Evolutionary conservation across 2,329 filamentous ascomycete genomes (phyloP).

Genomic region (Chrysosphaeria jannelii): DNA sequence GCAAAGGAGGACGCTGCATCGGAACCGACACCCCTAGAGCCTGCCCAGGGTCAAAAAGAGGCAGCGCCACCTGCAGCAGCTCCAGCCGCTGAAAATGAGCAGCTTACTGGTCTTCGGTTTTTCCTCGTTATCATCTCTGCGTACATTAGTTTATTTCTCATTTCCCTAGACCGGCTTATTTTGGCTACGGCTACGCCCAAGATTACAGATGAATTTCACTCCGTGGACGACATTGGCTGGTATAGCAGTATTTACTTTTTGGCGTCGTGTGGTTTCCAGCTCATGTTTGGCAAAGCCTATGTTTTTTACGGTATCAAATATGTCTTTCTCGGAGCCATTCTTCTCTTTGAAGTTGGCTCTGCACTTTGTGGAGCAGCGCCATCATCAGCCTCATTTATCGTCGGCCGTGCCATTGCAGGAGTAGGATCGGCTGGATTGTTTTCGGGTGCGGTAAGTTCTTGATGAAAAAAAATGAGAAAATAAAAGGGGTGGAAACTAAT

Average conservation of each 20-base stretch:
- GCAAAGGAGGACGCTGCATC: no score
- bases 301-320: conserved; percentile 21
- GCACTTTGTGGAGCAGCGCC: conserved; percentile 19
- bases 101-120: no score
- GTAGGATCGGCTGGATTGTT: conserved; percentile 14
- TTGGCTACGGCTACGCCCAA: conserved; percentile 25
- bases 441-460: conserved; percentile 10
- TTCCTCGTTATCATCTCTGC: no score
- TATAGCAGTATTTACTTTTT: conserved; percentile 25
- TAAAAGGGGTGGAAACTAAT: no score
- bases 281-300: conserved; percentile 16
- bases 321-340: conserved; percentile 16
- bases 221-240: conserved; percentile 24
- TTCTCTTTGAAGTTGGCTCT: conserved; percentile 23
- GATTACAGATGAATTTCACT: conserved; percentile 21
- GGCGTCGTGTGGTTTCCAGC: conserved; percentile 15
- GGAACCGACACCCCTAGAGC: no score
- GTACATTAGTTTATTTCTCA: no score
- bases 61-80: no score
- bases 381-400: conserved; percentile 17
- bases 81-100: no score
- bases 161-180: no score
- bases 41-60: no score
- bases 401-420: conserved; percentile 18
- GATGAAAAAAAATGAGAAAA: no score